phyloP scores from a whole-genome alignment of 768 basidiomycete species.

The Rhodotorula toruloides region DNA sequence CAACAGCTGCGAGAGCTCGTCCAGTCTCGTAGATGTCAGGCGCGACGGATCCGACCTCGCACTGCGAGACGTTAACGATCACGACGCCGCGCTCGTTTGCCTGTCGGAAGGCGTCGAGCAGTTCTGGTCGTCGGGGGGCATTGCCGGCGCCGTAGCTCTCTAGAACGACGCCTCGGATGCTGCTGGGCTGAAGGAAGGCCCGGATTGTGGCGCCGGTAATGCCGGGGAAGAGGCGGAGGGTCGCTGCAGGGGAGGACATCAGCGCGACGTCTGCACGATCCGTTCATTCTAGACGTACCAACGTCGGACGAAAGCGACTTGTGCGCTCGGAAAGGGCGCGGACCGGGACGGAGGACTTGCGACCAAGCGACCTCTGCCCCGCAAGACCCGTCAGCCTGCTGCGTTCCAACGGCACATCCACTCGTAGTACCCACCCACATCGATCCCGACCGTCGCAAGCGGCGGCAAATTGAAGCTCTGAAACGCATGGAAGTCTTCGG shows the following conservation, averaged over 20 bases:
- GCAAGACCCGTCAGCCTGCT: slow-evolving; percentile 42
- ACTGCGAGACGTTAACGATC: slow-evolving; percentile 87
- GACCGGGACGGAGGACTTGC: slow-evolving; percentile 71
- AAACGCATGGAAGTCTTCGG: slow-evolving; percentile 35
- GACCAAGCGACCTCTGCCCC: slow-evolving; percentile 66
- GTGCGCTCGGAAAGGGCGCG: slow-evolving; percentile 73
- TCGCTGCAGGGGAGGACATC: slow-evolving; percentile 15
- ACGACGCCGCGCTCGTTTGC: slow-evolving; percentile 78
- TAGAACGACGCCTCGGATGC: slow-evolving; percentile 66
- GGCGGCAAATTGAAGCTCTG: slow-evolving; percentile 19
- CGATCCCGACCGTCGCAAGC: slow-evolving; percentile 66
- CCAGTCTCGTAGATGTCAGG: slow-evolving; percentile 72
- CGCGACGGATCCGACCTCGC: slow-evolving; percentile 76
- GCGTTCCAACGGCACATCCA: neutral
- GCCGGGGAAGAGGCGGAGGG: slow-evolving; percentile 39
- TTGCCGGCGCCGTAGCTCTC: slow-evolving; percentile 93
- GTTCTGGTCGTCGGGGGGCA: slow-evolving; percentile 72
- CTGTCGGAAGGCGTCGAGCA: slow-evolving; percentile 68
- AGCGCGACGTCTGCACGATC: neutral
- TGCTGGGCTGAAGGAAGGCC: slow-evolving; percentile 60
- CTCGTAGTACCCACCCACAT: slow-evolving; percentile 51
- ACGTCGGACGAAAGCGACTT: slow-evolving; percentile 83
- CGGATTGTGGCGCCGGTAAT: slow-evolving; percentile 54
- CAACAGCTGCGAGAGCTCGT: slow-evolving; percentile 56
- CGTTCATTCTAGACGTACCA: slow-evolving; percentile 52